Evolutionary conservation across 2,329 filamentous ascomycete genomes (phyloP), one percentile per base, ranked within the genome.

Genomic region (Fusarium subtropicale): DNA sequence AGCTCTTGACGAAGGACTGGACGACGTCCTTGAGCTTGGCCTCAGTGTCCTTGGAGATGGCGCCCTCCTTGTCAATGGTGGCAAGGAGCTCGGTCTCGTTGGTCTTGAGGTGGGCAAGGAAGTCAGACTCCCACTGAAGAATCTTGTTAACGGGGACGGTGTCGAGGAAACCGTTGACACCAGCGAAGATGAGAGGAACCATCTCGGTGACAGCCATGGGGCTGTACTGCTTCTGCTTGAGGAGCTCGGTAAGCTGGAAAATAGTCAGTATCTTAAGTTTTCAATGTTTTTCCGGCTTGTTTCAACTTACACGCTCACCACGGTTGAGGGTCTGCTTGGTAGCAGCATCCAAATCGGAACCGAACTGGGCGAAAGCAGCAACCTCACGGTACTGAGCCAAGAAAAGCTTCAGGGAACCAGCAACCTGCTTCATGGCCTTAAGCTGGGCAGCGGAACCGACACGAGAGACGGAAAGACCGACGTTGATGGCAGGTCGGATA

Each of bases 401-500:
- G 94, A 98, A 99, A 78, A 99, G 94, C 91, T 99, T 99, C 81
- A 99, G 89, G 76, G 95, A 98, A 90, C 96, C 96, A 80, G 96
- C 96, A 78, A 99, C 96, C 89, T 99, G 96, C 91, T 99, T 99
- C 96, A 99, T 99, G 86, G 96, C 94, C 93, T 98, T 99, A 84
- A 98, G 90, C 90, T 99, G 96, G 82, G 96, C 96, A 83, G 96
- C 93, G 80, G 96, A 99, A 83, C 96, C 96, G 91, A 99, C 96
- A 93, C 96, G 96, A 77, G 96, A 99, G 78, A 99, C 96, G 79
- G 96, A 99, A 78, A 99, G 93, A 96, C 96, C 96, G 92, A 99
- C 96, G 90, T 99, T 99, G 85, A 99, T 99, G 87, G 96, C 96
- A 79, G 96, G 96, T 81, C 96, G 95, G 85, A 99, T 87, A 97